These are phyloP conservation scores for Fraxinus quadrangulata DNA, from an alignment of 257 asterid species.

Conservation along the genomic window DNA sequence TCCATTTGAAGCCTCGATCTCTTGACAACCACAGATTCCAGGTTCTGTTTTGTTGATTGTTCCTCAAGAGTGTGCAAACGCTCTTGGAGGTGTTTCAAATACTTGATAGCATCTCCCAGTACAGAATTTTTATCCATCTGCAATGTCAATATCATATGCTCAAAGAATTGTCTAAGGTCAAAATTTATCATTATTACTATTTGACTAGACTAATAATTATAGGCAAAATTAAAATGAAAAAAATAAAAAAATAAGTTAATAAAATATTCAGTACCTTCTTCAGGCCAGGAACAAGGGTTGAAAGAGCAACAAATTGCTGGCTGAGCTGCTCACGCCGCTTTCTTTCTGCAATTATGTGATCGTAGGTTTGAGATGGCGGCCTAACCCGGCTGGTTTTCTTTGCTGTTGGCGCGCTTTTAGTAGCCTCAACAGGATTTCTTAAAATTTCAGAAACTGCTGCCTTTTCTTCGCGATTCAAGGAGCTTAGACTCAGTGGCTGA, in stretches of 20 bases:
- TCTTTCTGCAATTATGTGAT: constrained; percentile 39
- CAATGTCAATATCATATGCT: neutral
- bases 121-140: constrained; percentile 33
- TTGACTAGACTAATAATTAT: neutral
- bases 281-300: constrained; percentile 39
- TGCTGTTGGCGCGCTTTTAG: neutral
- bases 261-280: constrained; percentile 29
- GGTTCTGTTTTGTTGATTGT: constrained; percentile 6
- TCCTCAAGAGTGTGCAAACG: constrained; percentile 30
- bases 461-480: constrained; percentile 12
- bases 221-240: neutral
- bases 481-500: neutral
- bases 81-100: constrained; percentile 30
- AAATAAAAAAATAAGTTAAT: neutral
- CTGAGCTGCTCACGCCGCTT: constrained; percentile 38
- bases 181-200: no score
- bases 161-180: no score
- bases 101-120: constrained; percentile 32
- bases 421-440: neutral
- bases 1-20: constrained; percentile 14
- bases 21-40: constrained; percentile 17
- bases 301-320: constrained; percentile 34
- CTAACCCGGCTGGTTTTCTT: constrained; percentile 18
- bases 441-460: constrained; percentile 1
- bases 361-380: constrained; percentile 34